Percentiles rank a stretch among this genome's conserved stretches.
Evolutionary conservation across 2,329 filamentous ascomycete species (phyloP).

Genomic region (Akanthomyces muscarius): DNA sequence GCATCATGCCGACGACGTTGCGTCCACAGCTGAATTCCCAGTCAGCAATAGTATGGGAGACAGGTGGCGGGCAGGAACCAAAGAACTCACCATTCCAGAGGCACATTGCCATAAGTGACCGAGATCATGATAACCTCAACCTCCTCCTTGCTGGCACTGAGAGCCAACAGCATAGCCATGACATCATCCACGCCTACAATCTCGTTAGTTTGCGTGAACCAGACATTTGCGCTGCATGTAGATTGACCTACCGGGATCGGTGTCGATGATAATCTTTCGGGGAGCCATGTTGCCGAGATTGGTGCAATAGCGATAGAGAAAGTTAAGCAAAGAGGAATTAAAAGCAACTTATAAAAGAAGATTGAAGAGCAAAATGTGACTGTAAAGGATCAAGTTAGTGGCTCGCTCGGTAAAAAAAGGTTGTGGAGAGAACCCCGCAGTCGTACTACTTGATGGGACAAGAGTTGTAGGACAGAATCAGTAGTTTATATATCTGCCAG

Average conservation of each 20-base stretch:
- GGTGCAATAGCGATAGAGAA: not conserved
- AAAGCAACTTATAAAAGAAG: not conserved
- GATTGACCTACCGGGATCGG: constrained; percentile 68
- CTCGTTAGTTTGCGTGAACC: constrained; percentile 20
- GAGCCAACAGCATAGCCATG: constrained; percentile 79
- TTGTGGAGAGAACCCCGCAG: constrained; percentile 16
- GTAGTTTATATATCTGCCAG: not conserved
- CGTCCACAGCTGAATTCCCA: constrained; percentile 63
- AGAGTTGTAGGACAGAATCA: not conserved
- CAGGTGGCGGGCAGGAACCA: not conserved
- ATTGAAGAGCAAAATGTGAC: constrained; percentile 1
- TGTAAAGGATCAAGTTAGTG: not conserved
- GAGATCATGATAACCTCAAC: constrained; percentile 82
- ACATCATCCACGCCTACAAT: constrained; percentile 81
- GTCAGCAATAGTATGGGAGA: constrained; percentile 10
- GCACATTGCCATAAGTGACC: constrained; percentile 90
- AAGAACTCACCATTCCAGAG: constrained; percentile 65
- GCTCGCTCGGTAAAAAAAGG: not conserved
- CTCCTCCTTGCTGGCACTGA: constrained; percentile 77
- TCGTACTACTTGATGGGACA: not conserved
- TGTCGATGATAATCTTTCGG: constrained; percentile 87
- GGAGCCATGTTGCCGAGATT: constrained; percentile 50
- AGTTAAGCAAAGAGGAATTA: not conserved
- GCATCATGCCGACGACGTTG: constrained; percentile 86
- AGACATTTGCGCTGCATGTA: not conserved